These are phyloP conservation scores for Vitis cinerea DNA, from an alignment of 164 flowering plant species.

Conservation along the genomic window DNA sequence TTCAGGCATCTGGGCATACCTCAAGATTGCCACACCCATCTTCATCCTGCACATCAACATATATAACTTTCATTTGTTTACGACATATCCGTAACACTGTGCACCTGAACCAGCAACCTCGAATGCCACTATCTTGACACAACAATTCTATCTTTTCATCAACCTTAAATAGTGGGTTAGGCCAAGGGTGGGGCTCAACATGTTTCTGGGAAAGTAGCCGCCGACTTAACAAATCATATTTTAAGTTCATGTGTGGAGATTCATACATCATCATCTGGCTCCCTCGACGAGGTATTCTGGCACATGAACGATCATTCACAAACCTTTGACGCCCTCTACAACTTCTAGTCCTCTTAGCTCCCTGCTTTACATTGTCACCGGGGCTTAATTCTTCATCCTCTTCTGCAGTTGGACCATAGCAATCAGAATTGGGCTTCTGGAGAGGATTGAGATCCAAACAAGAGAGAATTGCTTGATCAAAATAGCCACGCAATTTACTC, in stretches of 20 bases:
- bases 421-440: slow-evolving; percentile 18
- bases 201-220: slow-evolving; percentile 36
- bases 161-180: slow-evolving; percentile 34
- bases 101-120: slow-evolving; percentile 96
- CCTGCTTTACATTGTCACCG: slow-evolving; percentile 38
- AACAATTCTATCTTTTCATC: slow-evolving; percentile 74
- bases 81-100: slow-evolving; percentile 49
- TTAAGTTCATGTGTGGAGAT: slow-evolving; percentile 29
- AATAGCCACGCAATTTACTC: slow-evolving; percentile 81
- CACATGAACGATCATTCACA: slow-evolving; percentile 24
- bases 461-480: slow-evolving; percentile 67
- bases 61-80: slow-evolving; percentile 66
- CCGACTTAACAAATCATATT: slow-evolving; percentile 28
- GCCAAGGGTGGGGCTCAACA: slow-evolving; percentile 20
- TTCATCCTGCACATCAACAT: slow-evolving; percentile 71
- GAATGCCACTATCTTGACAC: slow-evolving; percentile 87
- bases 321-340: slow-evolving; percentile 36
- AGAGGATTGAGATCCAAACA: slow-evolving; percentile 42
- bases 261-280: slow-evolving; percentile 19
- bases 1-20: slow-evolving; percentile 45
- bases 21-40: slow-evolving; percentile 75
- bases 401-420: slow-evolving; percentile 19
- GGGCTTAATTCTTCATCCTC: slow-evolving; percentile 53
- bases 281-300: slow-evolving; percentile 20
- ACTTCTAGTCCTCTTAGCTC: slow-evolving; percentile 61